A percentile compares a stretch with the other conserved stretches of the same genome.
Conservation (phyloP, 1,284 basidiomycete species). For the Rhodotorula glutinis region DNA sequence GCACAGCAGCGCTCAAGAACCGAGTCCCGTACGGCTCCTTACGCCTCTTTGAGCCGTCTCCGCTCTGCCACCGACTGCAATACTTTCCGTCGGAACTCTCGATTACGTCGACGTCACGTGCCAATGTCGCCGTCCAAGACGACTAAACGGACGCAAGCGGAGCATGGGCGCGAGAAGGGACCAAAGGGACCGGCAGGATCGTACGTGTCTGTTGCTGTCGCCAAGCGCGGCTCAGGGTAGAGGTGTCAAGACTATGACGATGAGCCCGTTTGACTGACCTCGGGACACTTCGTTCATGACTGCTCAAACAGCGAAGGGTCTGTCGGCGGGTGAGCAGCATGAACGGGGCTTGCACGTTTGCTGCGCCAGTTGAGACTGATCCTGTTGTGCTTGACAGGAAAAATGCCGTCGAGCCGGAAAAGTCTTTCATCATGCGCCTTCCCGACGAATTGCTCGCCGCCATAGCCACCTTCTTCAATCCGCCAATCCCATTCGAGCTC, state of each 20-base stretch:
- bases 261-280: background rate
- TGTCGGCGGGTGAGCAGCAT: too few species aligned
- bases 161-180: background rate
- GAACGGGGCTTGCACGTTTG: background rate
- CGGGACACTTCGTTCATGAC: background rate
- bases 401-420: background rate
- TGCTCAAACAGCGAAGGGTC: too few species aligned
- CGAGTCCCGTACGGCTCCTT: too few species aligned
- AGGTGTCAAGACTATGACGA: too few species aligned
- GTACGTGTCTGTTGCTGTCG: background rate
- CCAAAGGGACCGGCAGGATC: background rate
- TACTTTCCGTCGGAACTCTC: too few species aligned
- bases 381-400: fast-evolving
- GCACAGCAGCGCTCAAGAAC: too few species aligned
- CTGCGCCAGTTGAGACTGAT: background rate
- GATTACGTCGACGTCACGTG: too few species aligned
- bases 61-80: too few species aligned
- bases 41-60: too few species aligned
- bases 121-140: too few species aligned
- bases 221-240: background rate
- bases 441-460: conserved; percentile 15
- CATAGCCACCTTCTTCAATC: conserved; percentile 22
- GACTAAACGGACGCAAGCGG: background rate
- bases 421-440: conserved; percentile 4
- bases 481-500: conserved; percentile 22